Evolutionary conservation across 495 filamentous ascomycete species (phyloP).

Genomic region (Tuber brumale): DNA sequence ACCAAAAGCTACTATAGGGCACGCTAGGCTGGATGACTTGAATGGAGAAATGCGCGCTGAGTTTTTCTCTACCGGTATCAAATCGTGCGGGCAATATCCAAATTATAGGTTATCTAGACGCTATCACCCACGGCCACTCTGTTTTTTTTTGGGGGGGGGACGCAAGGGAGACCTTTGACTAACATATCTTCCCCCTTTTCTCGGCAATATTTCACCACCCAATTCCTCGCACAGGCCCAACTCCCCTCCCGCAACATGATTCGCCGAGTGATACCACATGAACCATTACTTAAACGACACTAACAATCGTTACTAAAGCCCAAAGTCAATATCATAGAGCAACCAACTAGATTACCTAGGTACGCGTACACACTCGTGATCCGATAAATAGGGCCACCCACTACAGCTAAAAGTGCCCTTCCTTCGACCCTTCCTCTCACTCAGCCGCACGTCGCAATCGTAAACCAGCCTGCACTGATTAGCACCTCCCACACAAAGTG

Average conservation of each 20-base stretch:
- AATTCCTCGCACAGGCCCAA: background rate
- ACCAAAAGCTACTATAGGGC: background rate
- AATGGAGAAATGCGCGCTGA: background rate
- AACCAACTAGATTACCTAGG: background rate
- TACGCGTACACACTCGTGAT: background rate
- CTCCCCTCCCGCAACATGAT: background rate
- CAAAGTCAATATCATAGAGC: background rate
- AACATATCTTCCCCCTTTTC: background rate
- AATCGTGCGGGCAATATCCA: background rate
- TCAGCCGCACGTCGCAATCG: conserved; percentile 4
- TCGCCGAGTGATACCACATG: background rate
- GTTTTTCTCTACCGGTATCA: background rate
- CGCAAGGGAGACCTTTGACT: background rate
- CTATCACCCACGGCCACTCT: background rate
- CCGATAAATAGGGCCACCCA: background rate
- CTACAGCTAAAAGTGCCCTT: background rate
- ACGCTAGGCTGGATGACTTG: background rate
- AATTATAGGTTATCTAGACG: background rate
- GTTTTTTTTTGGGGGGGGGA: background rate
- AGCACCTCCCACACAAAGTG: background rate
- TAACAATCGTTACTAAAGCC: background rate
- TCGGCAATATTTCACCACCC: background rate
- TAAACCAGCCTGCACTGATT: background rate
- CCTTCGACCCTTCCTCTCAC: background rate
- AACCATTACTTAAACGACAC: background rate